These are phyloP conservation scores for Flaveria brownii DNA, from an alignment of 129 eudicot genomes.

Conservation along the genomic window DNA sequence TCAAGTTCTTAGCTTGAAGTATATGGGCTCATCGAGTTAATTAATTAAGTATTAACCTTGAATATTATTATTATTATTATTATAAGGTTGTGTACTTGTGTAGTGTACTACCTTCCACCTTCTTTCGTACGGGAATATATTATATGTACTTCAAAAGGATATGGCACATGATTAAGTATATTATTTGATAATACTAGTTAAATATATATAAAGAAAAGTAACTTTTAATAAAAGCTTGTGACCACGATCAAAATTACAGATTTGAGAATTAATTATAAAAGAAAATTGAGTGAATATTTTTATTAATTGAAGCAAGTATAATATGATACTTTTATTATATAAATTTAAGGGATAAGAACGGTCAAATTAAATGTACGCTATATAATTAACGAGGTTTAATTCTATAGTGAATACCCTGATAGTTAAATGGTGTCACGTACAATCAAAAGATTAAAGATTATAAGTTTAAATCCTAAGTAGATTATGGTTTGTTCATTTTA, in stretches of 20 bases:
- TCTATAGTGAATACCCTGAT: too few species aligned
- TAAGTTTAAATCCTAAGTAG: too few species aligned
- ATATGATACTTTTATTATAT: too few species aligned
- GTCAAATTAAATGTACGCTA: too few species aligned
- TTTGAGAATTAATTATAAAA: background rate
- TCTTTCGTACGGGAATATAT: background rate
- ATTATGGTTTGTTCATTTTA: too few species aligned
- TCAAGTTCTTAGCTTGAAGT: constrained; percentile 16
- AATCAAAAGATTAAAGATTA: too few species aligned
- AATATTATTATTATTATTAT: background rate
- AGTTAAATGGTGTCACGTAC: too few species aligned
- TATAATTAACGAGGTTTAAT: too few species aligned
- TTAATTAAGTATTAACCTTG: background rate
- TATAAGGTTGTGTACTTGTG: constrained; percentile 8
- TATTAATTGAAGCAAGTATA: too few species aligned
- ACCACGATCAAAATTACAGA: background rate
- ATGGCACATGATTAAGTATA: background rate
- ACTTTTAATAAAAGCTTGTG: background rate
- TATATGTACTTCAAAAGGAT: background rate
- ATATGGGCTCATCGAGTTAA: background rate
- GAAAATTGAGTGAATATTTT: too few species aligned
- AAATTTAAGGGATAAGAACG: too few species aligned
- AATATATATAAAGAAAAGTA: too few species aligned
- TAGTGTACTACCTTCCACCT: constrained; percentile 21
- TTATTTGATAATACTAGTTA: background rate